Percentiles rank a stretch among this genome's conserved stretches.
Evolutionary conservation across 2,329 filamentous ascomycete species (phyloP).

Genomic region (Penicillium sp.): DNA sequence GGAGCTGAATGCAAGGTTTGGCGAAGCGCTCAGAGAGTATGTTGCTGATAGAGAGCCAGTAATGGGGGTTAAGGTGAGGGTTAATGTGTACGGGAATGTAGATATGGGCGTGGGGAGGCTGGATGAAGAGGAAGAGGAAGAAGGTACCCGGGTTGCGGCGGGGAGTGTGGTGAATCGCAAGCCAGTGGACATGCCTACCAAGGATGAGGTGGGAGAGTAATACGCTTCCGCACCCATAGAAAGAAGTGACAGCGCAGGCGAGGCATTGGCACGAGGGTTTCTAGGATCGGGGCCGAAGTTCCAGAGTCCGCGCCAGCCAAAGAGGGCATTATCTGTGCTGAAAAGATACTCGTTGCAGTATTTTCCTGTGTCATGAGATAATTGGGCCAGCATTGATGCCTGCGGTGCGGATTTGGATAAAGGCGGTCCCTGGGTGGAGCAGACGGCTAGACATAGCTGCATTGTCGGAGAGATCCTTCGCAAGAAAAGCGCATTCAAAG

Average conservation of each 20-base stretch:
- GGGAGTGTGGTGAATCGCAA: slow-evolving; percentile 82
- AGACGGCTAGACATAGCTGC: slow-evolving; percentile 71
- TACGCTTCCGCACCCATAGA: slow-evolving; percentile 91
- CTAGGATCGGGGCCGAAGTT: slow-evolving; percentile 77
- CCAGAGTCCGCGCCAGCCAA: slow-evolving; percentile 86
- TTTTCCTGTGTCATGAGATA: slow-evolving; percentile 73
- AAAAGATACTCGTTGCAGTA: slow-evolving; percentile 89
- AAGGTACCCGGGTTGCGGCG: slow-evolving; percentile 48
- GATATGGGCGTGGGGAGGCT: slow-evolving; percentile 46
- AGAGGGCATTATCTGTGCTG: slow-evolving; percentile 84
- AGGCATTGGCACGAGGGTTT: slow-evolving; percentile 26
- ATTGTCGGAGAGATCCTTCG: slow-evolving; percentile 73
- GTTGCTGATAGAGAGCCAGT: slow-evolving; percentile 91
- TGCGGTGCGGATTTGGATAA: slow-evolving; percentile 47
- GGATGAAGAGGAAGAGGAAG: slow-evolving; percentile 22
- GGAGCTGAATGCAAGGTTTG: slow-evolving; percentile 79
- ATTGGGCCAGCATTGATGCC: slow-evolving; percentile 46
- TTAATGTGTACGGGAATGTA: slow-evolving; percentile 90
- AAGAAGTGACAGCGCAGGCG: slow-evolving; percentile 74
- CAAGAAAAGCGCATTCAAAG: slow-evolving; percentile 81
- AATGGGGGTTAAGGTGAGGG: slow-evolving; percentile 86
- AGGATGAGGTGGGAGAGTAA: slow-evolving; percentile 93
- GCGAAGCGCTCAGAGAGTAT: slow-evolving; percentile 86
- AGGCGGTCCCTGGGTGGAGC: slow-evolving; percentile 40
- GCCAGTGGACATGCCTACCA: slow-evolving; percentile 85